Base-by-base conservation (phyloP, 257 asterid genomes). In the Nicotiana obtusifolia region DNA sequence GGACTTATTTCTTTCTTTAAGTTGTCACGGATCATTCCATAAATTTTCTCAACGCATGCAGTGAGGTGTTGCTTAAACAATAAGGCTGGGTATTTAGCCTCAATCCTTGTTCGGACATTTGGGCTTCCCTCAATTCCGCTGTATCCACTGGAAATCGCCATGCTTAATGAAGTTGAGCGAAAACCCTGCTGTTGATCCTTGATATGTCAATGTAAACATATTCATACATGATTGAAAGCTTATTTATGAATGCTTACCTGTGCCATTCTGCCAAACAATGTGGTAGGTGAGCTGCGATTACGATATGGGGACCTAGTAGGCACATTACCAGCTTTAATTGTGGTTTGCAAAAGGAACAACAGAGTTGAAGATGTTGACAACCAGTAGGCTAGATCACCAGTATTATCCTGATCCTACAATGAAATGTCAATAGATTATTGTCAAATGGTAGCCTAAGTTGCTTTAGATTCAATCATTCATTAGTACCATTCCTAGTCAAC, bases 41-140 rank as follows among this genome's bases (percentile, higher is more conserved):
- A 90, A 90, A 93, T 88, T 88, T 94, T 94, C 90, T 94, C 97
- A 78, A 91, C 97, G 77, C 98, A 94, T 83, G 97, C 97, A 66
- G 97, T 93, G 80, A 94, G 84, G 85, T 94, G 97, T 87, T 94
- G 98, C 91, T 94, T 94, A 85, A 94, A 94, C 87, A 94, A 84
- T 83, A 94, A 80, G 82, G 97, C 98, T 33, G 98, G 98, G 81
- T 94, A 94, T 88, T 91, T 94, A 64, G 97, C 97, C 88, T 91
- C 97, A 84, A 94, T 91, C 81, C 97, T 88, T 81, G 97, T 90
- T 84, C 88, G 89, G 7, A 83, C 77, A 54, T 84, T 87, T 47
- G 94, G 93, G 82, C 89, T 93, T 81, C 96, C 97, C 84, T 93
- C 97, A 90, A 94, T 91, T 81, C 98, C 98, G 7, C 97, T 91